These are phyloP conservation scores for Cladosporium sphaerospermum DNA, from an alignment of 2,329 filamentous ascomycete species.

Conservation along the genomic window DNA sequence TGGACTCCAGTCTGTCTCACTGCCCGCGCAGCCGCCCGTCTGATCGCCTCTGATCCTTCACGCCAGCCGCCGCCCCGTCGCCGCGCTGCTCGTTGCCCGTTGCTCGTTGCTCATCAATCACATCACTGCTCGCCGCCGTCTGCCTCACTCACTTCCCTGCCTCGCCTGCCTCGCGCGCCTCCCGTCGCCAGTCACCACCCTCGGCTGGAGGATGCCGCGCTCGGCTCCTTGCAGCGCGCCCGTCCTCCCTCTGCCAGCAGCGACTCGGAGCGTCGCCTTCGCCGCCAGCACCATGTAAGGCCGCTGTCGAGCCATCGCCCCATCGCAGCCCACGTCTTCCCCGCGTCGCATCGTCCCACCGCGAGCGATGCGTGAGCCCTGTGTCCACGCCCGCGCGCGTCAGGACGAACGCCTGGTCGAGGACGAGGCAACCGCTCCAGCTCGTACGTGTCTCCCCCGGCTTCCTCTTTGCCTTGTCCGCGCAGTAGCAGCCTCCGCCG, in stretches of 20 bases:
- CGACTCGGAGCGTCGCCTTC: background rate
- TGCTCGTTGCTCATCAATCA: too few species aligned
- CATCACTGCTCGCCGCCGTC: too few species aligned
- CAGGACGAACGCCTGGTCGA: slow-evolving; percentile 1
- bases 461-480: slow-evolving; percentile 1
- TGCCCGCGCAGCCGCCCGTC: too few species aligned
- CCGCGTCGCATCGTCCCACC: slow-evolving; percentile 10
- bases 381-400: background rate
- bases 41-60: too few species aligned
- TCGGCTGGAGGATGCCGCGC: slow-evolving; percentile 10
- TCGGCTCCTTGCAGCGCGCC: slow-evolving; percentile 6
- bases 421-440: slow-evolving; percentile 9
- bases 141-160: too few species aligned
- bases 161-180: too few species aligned
- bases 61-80: too few species aligned
- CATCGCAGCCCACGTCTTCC: slow-evolving; percentile 7
- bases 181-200: background rate
- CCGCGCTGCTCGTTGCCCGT: too few species aligned
- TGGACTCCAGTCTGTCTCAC: too few species aligned
- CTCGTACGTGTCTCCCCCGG: slow-evolving; percentile 4
- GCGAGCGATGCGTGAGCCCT: slow-evolving; percentile 6
- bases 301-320: slow-evolving; percentile 6
- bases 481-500: slow-evolving; percentile 7
- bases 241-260: slow-evolving; percentile 2
- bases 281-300: slow-evolving; percentile 9